These are phyloP conservation scores for Ceratocystis cubensis DNA, from an alignment of 2,329 filamentous ascomycete genomes.

Conservation along the genomic window DNA sequence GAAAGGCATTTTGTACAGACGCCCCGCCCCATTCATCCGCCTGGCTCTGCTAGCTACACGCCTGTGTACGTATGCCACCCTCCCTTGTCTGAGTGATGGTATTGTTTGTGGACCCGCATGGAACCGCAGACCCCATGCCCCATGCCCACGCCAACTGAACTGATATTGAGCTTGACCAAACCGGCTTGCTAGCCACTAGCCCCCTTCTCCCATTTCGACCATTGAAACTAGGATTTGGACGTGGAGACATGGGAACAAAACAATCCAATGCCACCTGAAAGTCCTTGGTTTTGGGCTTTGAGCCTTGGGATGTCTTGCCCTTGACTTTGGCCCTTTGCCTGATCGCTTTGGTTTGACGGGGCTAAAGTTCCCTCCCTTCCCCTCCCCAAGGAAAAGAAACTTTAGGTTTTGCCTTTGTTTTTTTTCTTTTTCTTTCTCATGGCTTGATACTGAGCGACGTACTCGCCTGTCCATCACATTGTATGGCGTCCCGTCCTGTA, in stretches of 20 bases:
- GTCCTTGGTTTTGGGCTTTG: too few species aligned
- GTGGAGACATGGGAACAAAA: too few species aligned
- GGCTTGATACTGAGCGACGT: too few species aligned
- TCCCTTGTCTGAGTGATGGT: background rate
- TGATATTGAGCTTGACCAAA: too few species aligned
- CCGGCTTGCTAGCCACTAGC: too few species aligned
- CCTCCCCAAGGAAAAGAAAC: background rate
- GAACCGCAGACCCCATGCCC: background rate
- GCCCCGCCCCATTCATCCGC: background rate
- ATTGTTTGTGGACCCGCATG: constrained; percentile 2
- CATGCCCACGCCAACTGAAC: background rate
- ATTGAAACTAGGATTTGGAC: background rate
- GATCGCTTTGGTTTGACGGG: background rate
- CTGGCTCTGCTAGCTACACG: background rate
- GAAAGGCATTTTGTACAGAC: background rate
- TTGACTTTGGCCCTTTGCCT: background rate
- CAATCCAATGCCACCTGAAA: too few species aligned
- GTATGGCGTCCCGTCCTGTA: too few species aligned
- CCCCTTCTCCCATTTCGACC: background rate
- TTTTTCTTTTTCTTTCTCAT: background rate
- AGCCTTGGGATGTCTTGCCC: too few species aligned
- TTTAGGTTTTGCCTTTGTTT: background rate
- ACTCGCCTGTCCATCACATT: too few species aligned
- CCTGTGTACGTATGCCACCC: background rate
- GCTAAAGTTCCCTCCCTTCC: background rate